These are phyloP conservation scores for Mycosphaerella sp. DNA, from an alignment of 2,329 filamentous ascomycete species.

Conservation along the genomic window DNA sequence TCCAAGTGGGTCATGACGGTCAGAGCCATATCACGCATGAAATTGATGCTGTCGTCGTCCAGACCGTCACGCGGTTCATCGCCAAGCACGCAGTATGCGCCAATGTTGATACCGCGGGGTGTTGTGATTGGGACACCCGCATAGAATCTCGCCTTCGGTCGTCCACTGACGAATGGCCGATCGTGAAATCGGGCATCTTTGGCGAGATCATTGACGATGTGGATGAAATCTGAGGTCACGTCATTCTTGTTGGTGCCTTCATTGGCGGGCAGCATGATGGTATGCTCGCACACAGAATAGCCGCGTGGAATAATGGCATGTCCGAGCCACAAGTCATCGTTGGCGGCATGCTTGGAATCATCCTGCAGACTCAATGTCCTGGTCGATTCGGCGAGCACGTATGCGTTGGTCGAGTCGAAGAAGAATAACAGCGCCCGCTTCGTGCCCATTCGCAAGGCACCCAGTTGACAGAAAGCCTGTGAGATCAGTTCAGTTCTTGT, in stretches of 20 bases:
- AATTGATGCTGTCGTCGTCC: conserved; percentile 44
- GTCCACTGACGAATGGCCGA: conserved; percentile 25
- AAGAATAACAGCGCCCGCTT: conserved; percentile 49
- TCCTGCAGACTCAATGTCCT: conserved; percentile 39
- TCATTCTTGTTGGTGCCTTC: conserved; percentile 20
- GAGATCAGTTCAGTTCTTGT: not conserved
- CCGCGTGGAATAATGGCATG: conserved; percentile 27
- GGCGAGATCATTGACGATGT: conserved; percentile 29
- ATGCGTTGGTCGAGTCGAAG: conserved; percentile 46
- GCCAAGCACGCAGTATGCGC: conserved; percentile 55
- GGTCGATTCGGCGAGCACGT: conserved; percentile 50
- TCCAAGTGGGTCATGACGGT: conserved; percentile 59
- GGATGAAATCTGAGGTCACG: conserved; percentile 14
- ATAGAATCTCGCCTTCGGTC: conserved; percentile 42
- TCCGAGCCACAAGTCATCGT: conserved; percentile 30
- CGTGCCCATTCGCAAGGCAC: conserved; percentile 43
- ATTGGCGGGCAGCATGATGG: conserved; percentile 22
- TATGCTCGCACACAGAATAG: conserved; percentile 30
- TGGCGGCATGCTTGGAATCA: conserved; percentile 19
- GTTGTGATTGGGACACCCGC: conserved; percentile 43
- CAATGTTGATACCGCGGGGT: conserved; percentile 51
- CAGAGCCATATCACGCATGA: conserved; percentile 51
- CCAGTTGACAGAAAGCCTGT: conserved; percentile 47
- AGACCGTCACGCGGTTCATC: conserved; percentile 49
- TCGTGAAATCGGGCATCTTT: conserved; percentile 27